These are phyloP conservation scores for Taiwanofungus camphoratus DNA, from an alignment of 1,284 basidiomycete genomes.

Conservation along the genomic window DNA sequence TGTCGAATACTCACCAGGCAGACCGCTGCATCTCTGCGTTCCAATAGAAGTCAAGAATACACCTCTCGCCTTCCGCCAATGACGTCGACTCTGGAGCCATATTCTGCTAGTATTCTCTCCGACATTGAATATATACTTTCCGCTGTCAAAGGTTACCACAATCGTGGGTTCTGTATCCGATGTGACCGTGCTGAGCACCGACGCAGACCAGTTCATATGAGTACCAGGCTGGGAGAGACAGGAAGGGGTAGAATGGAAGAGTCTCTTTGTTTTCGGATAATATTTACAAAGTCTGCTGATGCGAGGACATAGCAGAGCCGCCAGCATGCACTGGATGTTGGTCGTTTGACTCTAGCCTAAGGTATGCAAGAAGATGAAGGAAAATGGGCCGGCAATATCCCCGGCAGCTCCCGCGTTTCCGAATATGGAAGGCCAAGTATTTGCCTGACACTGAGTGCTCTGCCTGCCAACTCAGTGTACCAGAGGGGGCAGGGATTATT, in stretches of 20 bases:
- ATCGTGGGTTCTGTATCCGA: conserved; percentile 79
- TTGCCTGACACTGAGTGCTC: no score
- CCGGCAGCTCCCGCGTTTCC: no score
- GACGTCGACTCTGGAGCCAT: conserved; percentile 61
- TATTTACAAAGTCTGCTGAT: background rate
- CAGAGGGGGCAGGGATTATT: no score
- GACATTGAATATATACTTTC: conserved; percentile 83
- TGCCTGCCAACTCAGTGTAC: no score
- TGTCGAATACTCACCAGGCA: conserved; percentile 59
- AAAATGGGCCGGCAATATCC: no score
- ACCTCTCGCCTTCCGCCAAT: conserved; percentile 59
- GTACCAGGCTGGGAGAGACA: background rate
- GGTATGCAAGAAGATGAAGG: no score
- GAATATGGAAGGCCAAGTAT: no score
- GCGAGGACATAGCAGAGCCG: background rate
- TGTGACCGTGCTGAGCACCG: conserved; percentile 49
- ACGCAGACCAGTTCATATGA: conserved; percentile 54
- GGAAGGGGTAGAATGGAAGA: background rate
- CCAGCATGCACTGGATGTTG: background rate
- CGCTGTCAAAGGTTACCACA: conserved; percentile 68
- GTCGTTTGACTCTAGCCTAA: no score
- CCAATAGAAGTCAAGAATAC: conserved; percentile 71
- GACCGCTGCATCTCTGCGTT: conserved; percentile 57
- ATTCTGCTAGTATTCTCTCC: conserved; percentile 77
- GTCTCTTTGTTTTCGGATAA: background rate